Evolutionary conservation across 2,329 filamentous ascomycete genomes (phyloP).

Genomic region (Bipolaris gigantea): DNA sequence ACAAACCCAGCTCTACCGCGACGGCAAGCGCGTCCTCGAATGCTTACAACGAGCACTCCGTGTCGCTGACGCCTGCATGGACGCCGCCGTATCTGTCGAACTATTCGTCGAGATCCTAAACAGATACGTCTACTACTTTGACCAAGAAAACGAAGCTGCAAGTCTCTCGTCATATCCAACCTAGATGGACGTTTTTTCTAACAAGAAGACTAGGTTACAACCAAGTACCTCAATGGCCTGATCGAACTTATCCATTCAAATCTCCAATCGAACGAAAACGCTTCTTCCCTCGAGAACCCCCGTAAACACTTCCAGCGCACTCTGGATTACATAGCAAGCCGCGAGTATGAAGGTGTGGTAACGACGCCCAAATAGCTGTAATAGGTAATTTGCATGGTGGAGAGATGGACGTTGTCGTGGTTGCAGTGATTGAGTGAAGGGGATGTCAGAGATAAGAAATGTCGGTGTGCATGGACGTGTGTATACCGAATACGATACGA

Average conservation of each 20-base stretch:
- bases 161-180: constrained; percentile 29
- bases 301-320: constrained; percentile 94
- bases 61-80: constrained; percentile 98
- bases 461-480: neutral
- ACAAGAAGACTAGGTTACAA: constrained; percentile 68
- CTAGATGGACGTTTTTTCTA: neutral
- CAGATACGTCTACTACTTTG: constrained; percentile 98
- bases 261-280: constrained; percentile 81
- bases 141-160: constrained; percentile 96
- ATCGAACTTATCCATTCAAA: constrained; percentile 99
- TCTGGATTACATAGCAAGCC: constrained; percentile 85
- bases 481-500: neutral
- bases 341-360: constrained; percentile 92
- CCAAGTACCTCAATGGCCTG: constrained; percentile 94
- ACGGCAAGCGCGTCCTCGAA: constrained; percentile 94
- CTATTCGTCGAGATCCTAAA: constrained; percentile 98
- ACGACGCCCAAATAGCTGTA: constrained; percentile 59
- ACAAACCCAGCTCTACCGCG: constrained; percentile 73
- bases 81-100: constrained; percentile 94
- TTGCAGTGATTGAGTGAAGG: neutral
- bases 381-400: neutral
- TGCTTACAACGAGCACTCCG: constrained; percentile 93
- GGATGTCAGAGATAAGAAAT: neutral
- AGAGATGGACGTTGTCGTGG: neutral
- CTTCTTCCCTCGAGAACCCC: constrained; percentile 81